These are phyloP conservation scores for Hsuehochloa calcarea DNA, from an alignment of 176 grass and related monocot species.

Conservation along the genomic window DNA sequence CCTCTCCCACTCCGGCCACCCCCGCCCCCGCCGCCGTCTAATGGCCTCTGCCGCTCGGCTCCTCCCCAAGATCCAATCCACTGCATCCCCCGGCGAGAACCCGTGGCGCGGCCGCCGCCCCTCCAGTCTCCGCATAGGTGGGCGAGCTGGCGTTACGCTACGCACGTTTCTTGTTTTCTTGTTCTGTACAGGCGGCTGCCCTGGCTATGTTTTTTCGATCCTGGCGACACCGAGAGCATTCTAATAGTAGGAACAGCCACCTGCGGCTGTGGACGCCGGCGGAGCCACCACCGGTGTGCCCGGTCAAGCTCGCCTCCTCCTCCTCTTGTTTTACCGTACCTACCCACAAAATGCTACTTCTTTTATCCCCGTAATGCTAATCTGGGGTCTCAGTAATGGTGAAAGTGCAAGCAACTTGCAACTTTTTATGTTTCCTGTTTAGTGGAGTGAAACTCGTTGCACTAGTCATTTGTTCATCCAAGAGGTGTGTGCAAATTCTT, in stretches of 20 bases:
- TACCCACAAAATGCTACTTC: neutral
- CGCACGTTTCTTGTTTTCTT: neutral
- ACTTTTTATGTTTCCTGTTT: neutral
- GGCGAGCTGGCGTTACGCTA: neutral
- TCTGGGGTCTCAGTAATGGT: neutral
- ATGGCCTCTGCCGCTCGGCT: conserved; percentile 25
- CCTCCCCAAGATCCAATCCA: conserved; percentile 11
- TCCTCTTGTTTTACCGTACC: neutral
- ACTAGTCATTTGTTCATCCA: neutral
- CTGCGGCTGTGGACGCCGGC: conserved; percentile 8
- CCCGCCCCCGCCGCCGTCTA: neutral
- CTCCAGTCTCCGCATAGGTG: conserved; percentile 9
- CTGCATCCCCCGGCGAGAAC: neutral
- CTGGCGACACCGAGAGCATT: neutral
- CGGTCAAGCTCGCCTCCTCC: neutral
- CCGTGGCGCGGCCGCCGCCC: neutral
- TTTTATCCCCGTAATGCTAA: neutral
- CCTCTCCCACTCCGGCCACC: neutral
- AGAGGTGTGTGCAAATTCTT: neutral
- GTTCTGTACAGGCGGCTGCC: neutral
- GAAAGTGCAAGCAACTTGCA: neutral
- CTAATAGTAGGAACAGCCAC: neutral
- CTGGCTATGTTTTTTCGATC: neutral
- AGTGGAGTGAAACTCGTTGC: neutral
- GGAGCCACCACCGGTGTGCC: neutral